Evolutionary conservation across 345 rosid genomes (phyloP), one percentile per base, ranked within the genome.

Genomic region (Pistacia integerrima): DNA sequence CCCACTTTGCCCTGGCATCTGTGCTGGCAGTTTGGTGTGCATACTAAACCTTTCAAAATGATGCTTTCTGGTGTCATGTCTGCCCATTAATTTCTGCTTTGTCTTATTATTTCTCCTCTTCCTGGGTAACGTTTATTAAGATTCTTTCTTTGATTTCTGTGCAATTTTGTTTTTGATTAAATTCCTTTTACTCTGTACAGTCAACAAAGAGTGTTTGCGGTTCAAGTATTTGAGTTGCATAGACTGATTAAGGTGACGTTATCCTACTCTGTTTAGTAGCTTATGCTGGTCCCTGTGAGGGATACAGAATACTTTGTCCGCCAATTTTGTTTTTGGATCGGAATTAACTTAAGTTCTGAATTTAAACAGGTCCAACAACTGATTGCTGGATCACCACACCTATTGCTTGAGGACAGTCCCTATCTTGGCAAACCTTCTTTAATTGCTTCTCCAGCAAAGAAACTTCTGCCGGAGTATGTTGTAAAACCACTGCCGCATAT

Each of bases 141-240:
- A 41, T 70, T 52, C 65, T 38, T 76, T 35, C 56, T 63, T 55
- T 58, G 8, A 44, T 38, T 38, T 58, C 54, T 67, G 60, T 71
- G 66, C 54, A 38, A 60, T 79, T 58, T 46, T 72, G 44, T 78
- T 82, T 70, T 74, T 87, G 87, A 83, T 82, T 58, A 33, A 62
- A 76, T 55, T 77, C 77, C 54, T 85, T 44, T 77, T 79, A 71
- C 81, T 89, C 80, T 75, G 78, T 89, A 82, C 98, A 91, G 98
- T 84, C 98, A 94, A 79, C 98, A 93, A 88, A 90, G 97, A 85
- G 85, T 91, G 83, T 94, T 92, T 90, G 90, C 97, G 0, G 87
- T 87, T 67, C 98, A 94, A 88, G 89, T 93, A 69, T 93, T 93
- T 61, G 97, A 94, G 92, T 87, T 94, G 88, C 98, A 94, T 83